Base-by-base conservation (phyloP, 176 grass and related monocot species). In the Carex kokanica region DNA sequence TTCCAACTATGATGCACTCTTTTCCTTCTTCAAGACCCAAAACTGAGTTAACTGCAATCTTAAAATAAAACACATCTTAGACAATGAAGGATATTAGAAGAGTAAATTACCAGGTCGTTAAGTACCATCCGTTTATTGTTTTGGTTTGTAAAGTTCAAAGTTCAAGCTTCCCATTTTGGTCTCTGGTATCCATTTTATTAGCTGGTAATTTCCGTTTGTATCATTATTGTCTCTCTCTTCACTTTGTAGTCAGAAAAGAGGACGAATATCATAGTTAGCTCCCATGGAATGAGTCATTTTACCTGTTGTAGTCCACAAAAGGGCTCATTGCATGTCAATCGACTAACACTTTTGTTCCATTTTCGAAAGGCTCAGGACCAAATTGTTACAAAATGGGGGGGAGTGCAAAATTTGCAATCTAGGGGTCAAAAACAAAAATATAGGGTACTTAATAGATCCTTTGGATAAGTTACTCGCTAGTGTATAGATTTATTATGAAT, bases 21-120 rank as follows among this genome's bases (percentile, higher is more conserved):
- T 93, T 99, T 86, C 89, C 96, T 86, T 99, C 80, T 92, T 99
- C 93, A 24, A 99, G 91, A 49, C 91, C 96, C 18, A 99, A 90
- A 43, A 99, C 88, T 53, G 93, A 93, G 62, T 94, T 95, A 34
- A 99, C 96, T 99, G 91, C 59, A 90, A 83, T 32, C 45, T 45
- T 58, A 66, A 17, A 66, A 82, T 29, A 25, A 31, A 82, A 27
- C 12, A 55, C 47, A 55, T 55, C 24, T 17, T 77, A 77, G 49
- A 32, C 73, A 77, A 53, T 17, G 23, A 12, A 77, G 4, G n/a
- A 8, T 29, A 32, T 55, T 54, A 12, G 23, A 53, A 75, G 5
- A 75, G 72, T 54, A 21, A 72, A 47, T 43, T 14, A 74, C 43
- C 20, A 51, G 70, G n/a, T 32, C 13, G 1, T 25, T 9, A 74